phyloP scores from a whole-genome alignment of 148 eudicot species.

The Amaranthus cruentus region DNA sequence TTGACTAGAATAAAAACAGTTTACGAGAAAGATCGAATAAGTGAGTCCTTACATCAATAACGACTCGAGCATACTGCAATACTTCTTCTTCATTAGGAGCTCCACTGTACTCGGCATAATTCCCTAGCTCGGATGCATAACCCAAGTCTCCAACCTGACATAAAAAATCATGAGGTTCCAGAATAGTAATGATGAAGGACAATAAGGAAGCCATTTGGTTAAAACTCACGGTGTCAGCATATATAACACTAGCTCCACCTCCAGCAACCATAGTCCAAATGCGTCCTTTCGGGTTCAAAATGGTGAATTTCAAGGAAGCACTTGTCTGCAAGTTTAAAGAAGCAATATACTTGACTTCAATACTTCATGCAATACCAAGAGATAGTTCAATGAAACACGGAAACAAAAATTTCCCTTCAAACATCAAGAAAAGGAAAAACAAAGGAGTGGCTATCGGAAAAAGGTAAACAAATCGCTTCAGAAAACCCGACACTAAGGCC shows the following conservation, averaged over 20 bases:
- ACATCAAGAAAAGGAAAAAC: background rate
- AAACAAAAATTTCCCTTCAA: background rate
- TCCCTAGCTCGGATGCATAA: conserved; percentile 84
- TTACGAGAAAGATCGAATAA: background rate
- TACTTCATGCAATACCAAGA: background rate
- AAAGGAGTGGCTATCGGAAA: background rate
- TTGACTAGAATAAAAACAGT: background rate
- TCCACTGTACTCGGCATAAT: conserved; percentile 90
- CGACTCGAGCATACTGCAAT: conserved; percentile 77
- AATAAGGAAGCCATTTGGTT: background rate
- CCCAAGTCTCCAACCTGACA: conserved; percentile 81
- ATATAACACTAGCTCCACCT: conserved; percentile 94
- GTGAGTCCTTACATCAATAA: conserved; percentile 63
- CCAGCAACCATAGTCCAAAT: conserved; percentile 98
- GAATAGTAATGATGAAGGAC: background rate
- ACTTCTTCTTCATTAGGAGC: conserved; percentile 92
- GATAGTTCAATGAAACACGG: background rate
- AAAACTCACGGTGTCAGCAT: conserved; percentile 76
- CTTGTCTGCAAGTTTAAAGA: conserved; percentile 56
- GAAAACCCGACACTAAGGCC: background rate
- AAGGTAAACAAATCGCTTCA: background rate
- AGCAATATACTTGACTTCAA: conserved; percentile 3
- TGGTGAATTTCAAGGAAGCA: conserved; percentile 79
- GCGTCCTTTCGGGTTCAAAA: conserved; percentile 81
- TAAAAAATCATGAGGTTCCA: background rate